A percentile compares a stretch with the other conserved stretches of the same genome.
phyloP scores from a whole-genome alignment of 2,329 filamentous ascomycete species.

The Paradendryphiella salina region DNA sequence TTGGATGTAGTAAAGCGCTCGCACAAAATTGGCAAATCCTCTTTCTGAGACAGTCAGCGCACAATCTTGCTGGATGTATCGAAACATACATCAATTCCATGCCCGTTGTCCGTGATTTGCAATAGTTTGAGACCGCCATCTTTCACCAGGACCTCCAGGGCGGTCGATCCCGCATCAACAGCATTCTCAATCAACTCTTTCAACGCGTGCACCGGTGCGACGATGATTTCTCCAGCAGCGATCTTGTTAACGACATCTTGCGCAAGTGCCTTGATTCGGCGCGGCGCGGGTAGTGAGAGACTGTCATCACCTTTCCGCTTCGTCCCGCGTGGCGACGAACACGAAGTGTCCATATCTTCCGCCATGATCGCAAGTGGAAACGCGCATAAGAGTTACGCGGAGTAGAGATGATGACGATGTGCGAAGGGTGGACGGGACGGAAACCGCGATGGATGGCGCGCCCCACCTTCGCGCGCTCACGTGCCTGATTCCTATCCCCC shows the following conservation, averaged over 20 bases:
- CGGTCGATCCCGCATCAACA: slow-evolving; percentile 93
- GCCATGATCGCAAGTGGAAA: slow-evolving; percentile 23
- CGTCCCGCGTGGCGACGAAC: slow-evolving; percentile 38
- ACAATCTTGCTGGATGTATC: neutral
- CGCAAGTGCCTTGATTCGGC: slow-evolving; percentile 73
- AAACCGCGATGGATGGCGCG: slow-evolving; percentile 20
- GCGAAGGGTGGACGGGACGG: slow-evolving; percentile 1
- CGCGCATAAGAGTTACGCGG: slow-evolving; percentile 1
- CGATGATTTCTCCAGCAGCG: slow-evolving; percentile 96
- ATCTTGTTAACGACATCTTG: slow-evolving; percentile 98
- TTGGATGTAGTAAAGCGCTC: slow-evolving; percentile 98
- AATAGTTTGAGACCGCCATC: slow-evolving; percentile 93
- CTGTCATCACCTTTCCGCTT: slow-evolving; percentile 45
- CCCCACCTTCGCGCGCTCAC: slow-evolving; percentile 28
- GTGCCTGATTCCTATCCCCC: slow-evolving; percentile 3
- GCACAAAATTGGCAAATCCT: slow-evolving; percentile 88
- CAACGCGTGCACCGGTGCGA: slow-evolving; percentile 91
- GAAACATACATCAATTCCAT: slow-evolving; percentile 80
- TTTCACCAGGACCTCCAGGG: slow-evolving; percentile 87
- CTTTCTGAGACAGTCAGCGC: slow-evolving; percentile 62
- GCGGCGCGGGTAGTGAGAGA: slow-evolving; percentile 43
- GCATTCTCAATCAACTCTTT: slow-evolving; percentile 98
- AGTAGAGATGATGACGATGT: slow-evolving; percentile 11
- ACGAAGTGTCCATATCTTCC: slow-evolving; percentile 37
- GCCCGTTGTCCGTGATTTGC: slow-evolving; percentile 96